Evolutionary conservation across 306 rosid genomes (phyloP), one percentile per base, ranked within the genome.

Genomic region (Arachis hypogaea): DNA sequence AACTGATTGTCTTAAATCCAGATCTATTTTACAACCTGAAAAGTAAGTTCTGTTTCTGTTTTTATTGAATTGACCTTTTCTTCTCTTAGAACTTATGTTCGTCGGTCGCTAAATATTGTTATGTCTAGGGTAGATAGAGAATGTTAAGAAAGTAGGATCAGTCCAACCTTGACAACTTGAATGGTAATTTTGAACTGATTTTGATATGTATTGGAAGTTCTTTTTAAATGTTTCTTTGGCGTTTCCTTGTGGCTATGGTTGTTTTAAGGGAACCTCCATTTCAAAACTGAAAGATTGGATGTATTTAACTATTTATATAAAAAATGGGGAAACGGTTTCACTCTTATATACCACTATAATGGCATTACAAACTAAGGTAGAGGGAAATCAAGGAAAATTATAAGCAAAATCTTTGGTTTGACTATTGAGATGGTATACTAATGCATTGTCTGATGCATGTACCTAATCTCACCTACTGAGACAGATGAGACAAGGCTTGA

Each of bases 1-100:
- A 62, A 63, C 80, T 28, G 86, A 86, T 80, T 89, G 93, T 73
- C 81, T 93, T 77, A 82, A 88, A 73, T 85, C 90, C 60, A 82
- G 89, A 81, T 79, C 77, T 65, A 77, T 87, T 68, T 58, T 89
- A 74, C 84, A 71, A 45, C 97, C 96, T 54, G 88, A 84, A 80
- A 81, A 85, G 98, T 93, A 87, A 89, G 97, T 79, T 57, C 33
- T 70, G 77, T 78, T 79, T 57, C 33, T 70, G 77, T 78, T 44
- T 41, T 67, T 52, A 36, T 59, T 64, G 12, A 66, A 59, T 70
- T 28, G 14, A 44, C 52, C 5, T 60, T 68, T 78, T 33, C 7
- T 69, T 16, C 73, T 62, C 64, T 38, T 70, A 59, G 41, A 69
- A 10, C 70, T 59, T 47, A 43, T 54, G 71, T n/a, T 33, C 33